Conservation (phyloP, 2,329 filamentous ascomycete species). For the Neospermospora avenae region DNA sequence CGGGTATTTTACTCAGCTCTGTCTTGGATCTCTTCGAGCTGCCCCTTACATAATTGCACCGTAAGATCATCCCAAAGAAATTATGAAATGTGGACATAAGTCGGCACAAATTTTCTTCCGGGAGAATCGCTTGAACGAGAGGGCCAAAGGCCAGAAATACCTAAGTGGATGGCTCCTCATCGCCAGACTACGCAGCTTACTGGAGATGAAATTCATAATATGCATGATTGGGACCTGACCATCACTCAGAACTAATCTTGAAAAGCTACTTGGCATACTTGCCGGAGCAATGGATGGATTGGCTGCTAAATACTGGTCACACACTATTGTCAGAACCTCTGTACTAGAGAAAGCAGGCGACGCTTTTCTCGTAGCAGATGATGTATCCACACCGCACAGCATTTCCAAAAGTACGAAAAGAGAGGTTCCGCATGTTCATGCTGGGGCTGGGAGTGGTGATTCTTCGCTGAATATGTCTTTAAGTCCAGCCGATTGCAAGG, state of each 20-base stretch:
- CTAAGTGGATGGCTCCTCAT: slow-evolving; percentile 26
- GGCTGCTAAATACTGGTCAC: slow-evolving; percentile 13
- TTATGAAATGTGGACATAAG: slow-evolving; percentile 23
- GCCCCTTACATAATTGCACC: slow-evolving; percentile 21
- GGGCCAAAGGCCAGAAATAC: slow-evolving; percentile 22
- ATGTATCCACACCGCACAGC: slow-evolving; percentile 20
- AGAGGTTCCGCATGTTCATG: slow-evolving; percentile 28
- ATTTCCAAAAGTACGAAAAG: slow-evolving; percentile 21
- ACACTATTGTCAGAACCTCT: slow-evolving; percentile 22
- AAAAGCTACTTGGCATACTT: slow-evolving; percentile 18
- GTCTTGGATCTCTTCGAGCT: slow-evolving; percentile 21
- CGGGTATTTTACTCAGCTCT: slow-evolving; percentile 25
- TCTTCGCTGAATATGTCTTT: slow-evolving; percentile 27
- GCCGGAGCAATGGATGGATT: slow-evolving; percentile 15
- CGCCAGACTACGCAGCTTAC: slow-evolving; percentile 22
- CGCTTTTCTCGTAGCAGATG: slow-evolving; percentile 22
- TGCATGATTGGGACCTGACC: neutral
- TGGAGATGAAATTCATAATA: slow-evolving; percentile 24
- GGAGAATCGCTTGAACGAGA: slow-evolving; percentile 20
- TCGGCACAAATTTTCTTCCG: slow-evolving; percentile 18
- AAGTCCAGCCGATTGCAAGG: slow-evolving; percentile 27
- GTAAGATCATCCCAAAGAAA: slow-evolving; percentile 25
- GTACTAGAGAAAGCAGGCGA: slow-evolving; percentile 25
- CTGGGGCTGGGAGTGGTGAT: slow-evolving; percentile 20
- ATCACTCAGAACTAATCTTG: neutral